Percentiles rank a stretch among this genome's conserved stretches.
Conservation (phyloP, 2,329 filamentous ascomycete species). For the Alternaria brassicicola region DNA sequence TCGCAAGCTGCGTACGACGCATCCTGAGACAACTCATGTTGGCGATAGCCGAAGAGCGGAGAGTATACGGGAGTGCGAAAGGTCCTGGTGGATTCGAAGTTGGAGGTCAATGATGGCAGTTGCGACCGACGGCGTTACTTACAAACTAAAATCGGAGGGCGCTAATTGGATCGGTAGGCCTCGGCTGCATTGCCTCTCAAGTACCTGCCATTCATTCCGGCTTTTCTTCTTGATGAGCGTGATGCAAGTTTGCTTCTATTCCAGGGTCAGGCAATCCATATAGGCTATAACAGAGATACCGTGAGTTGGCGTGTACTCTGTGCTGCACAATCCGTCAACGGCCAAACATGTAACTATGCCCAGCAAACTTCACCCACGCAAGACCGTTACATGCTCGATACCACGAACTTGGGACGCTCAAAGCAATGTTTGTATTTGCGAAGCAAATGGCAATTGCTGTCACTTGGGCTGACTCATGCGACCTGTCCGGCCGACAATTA, state of each 20-base stretch:
- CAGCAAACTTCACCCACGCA: not conserved
- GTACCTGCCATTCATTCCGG: slow-evolving; percentile 29
- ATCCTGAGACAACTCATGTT: slow-evolving; percentile 50
- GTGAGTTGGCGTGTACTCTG: not conserved
- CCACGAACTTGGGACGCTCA: not conserved
- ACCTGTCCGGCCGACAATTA: slow-evolving; percentile 3
- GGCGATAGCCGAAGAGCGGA: slow-evolving; percentile 38
- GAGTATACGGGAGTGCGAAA: slow-evolving; percentile 26
- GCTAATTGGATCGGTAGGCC: slow-evolving; percentile 39
- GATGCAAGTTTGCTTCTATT: slow-evolving; percentile 16
- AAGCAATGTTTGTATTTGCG: not conserved
- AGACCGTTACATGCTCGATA: not conserved
- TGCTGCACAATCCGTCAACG: not conserved
- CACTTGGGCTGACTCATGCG: not conserved
- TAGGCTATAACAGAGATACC: not conserved
- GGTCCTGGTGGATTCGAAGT: slow-evolving; percentile 32
- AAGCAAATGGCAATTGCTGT: slow-evolving; percentile 7
- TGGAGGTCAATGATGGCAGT: slow-evolving; percentile 34
- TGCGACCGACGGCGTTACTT: slow-evolving; percentile 20
- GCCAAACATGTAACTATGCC: not conserved
- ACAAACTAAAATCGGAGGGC: slow-evolving; percentile 25
- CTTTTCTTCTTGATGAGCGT: slow-evolving; percentile 31
- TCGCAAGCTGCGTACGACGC: slow-evolving; percentile 48
- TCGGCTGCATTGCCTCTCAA: slow-evolving; percentile 33
- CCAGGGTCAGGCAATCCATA: not conserved